Base-by-base conservation (phyloP, 306 rosid genomes). In the Cajanus cajan region DNA sequence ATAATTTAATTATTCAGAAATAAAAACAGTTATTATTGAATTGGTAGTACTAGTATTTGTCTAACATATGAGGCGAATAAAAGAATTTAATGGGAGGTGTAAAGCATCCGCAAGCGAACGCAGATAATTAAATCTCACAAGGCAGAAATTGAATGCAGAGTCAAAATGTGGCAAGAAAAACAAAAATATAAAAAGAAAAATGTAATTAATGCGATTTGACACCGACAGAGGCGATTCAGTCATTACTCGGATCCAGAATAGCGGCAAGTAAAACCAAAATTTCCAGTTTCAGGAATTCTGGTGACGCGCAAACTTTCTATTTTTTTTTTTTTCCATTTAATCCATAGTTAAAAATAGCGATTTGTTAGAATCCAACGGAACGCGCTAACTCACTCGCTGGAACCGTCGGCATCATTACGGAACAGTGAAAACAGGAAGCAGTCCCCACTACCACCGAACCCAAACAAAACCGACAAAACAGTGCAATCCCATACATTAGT, bases 381-480 rank as follows among this genome's bases (percentile, higher is more conserved):
- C 45, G 7, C 12, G 21, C 45, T 40, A n/a, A n/a, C n/a, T n/a
- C n/a, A n/a, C 71, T 33, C 7, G 12, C 7, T 45, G 28, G 8
- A 21, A 52, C 19, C 82, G 31, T 39, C 8, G 4, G 7, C 21
- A 47, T 79, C 18, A 79, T 71, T 63, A 69, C 4, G 21, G 21
- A 28, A 47, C 72, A 71, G 59, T 55, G n/a, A n/a, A n/a, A n/a
- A n/a, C n/a, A n/a, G n/a, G 31, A 28, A 28, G 31, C 31, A 28
- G 1, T 1, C 2, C 31, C 31, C 31, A 28, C 2, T 28, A 3
- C 31, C 78, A 82, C 73, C 74, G 24, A 82, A 77, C 74, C 19
- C 31, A 58, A 62, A 13, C 25, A 66, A 76, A 7, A 73, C 80
- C 68, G 76, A 82, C 84, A 82, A 67, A 28, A 68, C 0, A 51